Evolutionary conservation across 352 stramenopile genomes (phyloP), one percentile per base, ranked within the genome.

Genomic region (Salisapilia sapeloensis): DNA sequence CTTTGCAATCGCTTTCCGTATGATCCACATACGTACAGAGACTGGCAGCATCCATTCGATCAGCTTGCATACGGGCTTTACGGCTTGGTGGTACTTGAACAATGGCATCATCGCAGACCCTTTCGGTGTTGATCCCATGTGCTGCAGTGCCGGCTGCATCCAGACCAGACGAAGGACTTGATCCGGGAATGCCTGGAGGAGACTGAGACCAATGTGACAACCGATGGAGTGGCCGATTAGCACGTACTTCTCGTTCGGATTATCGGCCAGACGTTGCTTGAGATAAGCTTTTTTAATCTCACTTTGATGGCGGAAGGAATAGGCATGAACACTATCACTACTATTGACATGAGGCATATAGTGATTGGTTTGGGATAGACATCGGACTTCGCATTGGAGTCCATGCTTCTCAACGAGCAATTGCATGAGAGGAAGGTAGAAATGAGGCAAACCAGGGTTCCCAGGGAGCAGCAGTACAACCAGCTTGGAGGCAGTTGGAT

Each of bases 141-240:
- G 57, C 50, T 61, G 60, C 39, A 84, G 61, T 10, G 62, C 67
- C 2, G 69, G 69, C 38, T 81, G 64, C 60, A 84, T 77, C 14
- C 81, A 35, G 33, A 79, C 66, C 9, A 79, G 27, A 50, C 62
- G 76, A 26, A 42, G 52, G 25, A 81, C 48, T 16, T 59, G 57
- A 25, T 64, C 34, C 12, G 61, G 65, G 44, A 70, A 84, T 19
- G 45, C 40, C 29, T 48, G 33, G 4, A 66, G 54, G 29, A 84
- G 51, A 17, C 78, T 43, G 21, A 84, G 47, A 11, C 50, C 41
- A 4, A 84, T 45, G 38, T 60, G 70, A 20, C 48, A 45, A 18
- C 69, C 69, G 24, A 84, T 81, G 4, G 64, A 84, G 40, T 84
- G 69, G 17, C 57, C 60, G 36, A 80, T 59, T 17, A 84, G 24